Evolutionary conservation across 164 flowering plant genomes (phyloP), one percentile per base, ranked within the genome.

Genomic region (Aristolochia contorta): DNA sequence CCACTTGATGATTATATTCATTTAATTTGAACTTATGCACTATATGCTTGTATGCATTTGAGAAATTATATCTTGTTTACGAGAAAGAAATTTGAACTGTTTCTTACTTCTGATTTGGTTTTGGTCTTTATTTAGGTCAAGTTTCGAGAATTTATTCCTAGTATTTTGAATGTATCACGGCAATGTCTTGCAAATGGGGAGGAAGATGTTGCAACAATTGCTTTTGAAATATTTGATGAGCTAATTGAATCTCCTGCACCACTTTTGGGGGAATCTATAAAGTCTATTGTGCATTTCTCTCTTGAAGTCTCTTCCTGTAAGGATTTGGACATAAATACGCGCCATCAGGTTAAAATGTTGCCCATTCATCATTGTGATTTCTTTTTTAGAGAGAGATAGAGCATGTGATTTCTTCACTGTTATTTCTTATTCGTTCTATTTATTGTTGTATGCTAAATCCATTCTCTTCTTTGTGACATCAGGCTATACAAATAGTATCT

Each of bases 201-300:
- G 30, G 30, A 27, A 27, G 30, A 27, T 27, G 30, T 92, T 67
- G 96, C 96, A 46, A 65, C 84, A 49, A 75, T 89, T 75, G 98
- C 98, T 52, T 92, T 92, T 72, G 98, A 92, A 75, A 89, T 92
- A 46, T 92, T 92, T 82, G 98, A 92, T 77, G 98, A 92, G 77
- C 43, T 37, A 2, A 27, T 27, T 27, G 30, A 27, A 27, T 27
- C 30, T 27, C 30, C 30, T 27, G 30, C 30, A 27, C 30, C 30
- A 27, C 30, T 27, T 27, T 27, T 27, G 30, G 30, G 30, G 30
- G 30, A 27, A 30, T 87, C 93, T 61, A 87, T 92, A 21, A 83
- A 74, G 78, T 80, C 96, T 57, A 92, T 92, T 59, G 93, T 92
- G 54, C 93, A 92, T 57, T 92, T 92, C 71, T 87, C 98, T 68